Percentiles rank a stretch among this genome's conserved stretches.
These are phyloP conservation scores for Sungouiozyma intestinalis DNA, from an alignment of 805 yeast species.

Conservation along the genomic window DNA sequence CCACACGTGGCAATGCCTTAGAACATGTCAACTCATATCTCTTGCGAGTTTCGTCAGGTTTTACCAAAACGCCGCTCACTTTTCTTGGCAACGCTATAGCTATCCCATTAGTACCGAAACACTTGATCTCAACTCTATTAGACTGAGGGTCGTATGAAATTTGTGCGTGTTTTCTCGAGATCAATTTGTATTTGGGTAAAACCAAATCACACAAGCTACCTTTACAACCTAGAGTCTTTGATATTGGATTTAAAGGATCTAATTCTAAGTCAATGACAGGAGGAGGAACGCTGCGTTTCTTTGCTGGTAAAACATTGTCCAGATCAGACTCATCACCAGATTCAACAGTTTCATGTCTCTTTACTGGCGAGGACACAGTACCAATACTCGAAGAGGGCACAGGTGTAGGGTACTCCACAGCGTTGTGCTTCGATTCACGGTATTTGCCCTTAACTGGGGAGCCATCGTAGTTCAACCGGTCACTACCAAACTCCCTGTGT, in stretches of 20 bases:
- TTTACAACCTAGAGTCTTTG: slow-evolving; percentile 24
- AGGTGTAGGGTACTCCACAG: slow-evolving; percentile 52
- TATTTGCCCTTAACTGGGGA: background rate
- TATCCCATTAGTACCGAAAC: slow-evolving; percentile 78
- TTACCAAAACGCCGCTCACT: slow-evolving; percentile 26
- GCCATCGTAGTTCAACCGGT: background rate
- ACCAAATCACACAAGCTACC: slow-evolving; percentile 20
- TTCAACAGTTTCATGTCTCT: slow-evolving; percentile 3
- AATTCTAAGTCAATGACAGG: slow-evolving; percentile 8
- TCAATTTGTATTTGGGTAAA: slow-evolving; percentile 22
- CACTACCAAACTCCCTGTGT: background rate
- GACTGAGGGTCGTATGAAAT: slow-evolving; percentile 32
- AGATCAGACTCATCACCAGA: background rate
- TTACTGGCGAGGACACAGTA: slow-evolving; percentile 30
- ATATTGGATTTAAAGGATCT: slow-evolving; percentile 12
- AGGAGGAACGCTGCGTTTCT: slow-evolving; percentile 1
- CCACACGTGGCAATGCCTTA: background rate
- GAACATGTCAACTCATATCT: slow-evolving; percentile 18
- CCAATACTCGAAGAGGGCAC: slow-evolving; percentile 54
- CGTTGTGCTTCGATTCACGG: background rate
- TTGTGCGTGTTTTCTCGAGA: slow-evolving; percentile 27
- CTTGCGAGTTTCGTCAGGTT: slow-evolving; percentile 11
- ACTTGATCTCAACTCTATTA: slow-evolving; percentile 43
- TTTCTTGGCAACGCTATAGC: slow-evolving; percentile 49
- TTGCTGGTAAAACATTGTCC: background rate